These are phyloP conservation scores for Mikania micrantha DNA, from an alignment of 129 eudicot genomes.

Conservation along the genomic window DNA sequence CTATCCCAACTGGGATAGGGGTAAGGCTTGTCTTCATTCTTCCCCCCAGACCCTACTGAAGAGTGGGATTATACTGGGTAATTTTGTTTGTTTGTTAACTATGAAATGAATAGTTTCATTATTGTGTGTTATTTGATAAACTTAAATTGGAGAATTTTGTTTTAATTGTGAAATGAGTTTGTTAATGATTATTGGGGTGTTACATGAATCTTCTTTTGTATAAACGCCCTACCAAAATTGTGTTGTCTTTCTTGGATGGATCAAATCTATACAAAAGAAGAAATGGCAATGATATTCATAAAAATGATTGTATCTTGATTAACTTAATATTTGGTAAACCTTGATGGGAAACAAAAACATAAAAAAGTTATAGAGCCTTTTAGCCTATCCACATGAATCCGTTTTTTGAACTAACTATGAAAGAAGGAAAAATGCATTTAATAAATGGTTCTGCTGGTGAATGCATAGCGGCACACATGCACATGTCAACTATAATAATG, in stretches of 20 bases:
- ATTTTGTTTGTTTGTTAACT: too few species aligned
- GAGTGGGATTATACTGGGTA: too few species aligned
- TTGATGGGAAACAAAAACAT: not conserved
- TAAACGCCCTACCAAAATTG: not conserved
- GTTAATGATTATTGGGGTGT: not conserved
- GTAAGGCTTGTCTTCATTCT: too few species aligned
- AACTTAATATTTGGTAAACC: not conserved
- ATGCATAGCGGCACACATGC: not conserved
- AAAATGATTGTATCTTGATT: not conserved
- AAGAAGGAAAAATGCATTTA: not conserved
- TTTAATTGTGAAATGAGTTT: not conserved
- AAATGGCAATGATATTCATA: not conserved
- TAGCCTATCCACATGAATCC: not conserved
- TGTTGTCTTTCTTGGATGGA: not conserved
- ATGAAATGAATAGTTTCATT: not conserved
- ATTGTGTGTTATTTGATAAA: not conserved
- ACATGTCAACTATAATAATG: not conserved
- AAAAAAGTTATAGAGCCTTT: not conserved
- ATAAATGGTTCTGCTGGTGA: not conserved
- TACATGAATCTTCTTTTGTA: not conserved
- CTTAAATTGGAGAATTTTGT: not conserved
- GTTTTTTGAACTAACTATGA: not conserved
- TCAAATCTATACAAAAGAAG: not conserved
- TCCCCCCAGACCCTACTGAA: too few species aligned
- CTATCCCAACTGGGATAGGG: too few species aligned